Percentiles rank a stretch among this genome's conserved stretches.
Evolutionary conservation across 2,329 filamentous ascomycete species (phyloP).

Genomic region (Incumbomyces lentus): DNA sequence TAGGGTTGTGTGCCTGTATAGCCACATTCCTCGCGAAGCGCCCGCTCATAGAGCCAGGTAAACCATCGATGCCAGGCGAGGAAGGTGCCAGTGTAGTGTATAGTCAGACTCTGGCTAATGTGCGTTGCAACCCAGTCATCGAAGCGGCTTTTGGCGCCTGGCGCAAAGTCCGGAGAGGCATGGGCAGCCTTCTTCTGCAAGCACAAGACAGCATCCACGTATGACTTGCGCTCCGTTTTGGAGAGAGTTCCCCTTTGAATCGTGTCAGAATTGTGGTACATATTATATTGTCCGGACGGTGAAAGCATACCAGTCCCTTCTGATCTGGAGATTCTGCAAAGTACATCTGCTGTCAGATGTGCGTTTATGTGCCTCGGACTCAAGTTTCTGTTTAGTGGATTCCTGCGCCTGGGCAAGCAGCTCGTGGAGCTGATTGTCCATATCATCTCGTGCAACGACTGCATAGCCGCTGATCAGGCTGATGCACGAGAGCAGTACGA

Average conservation of each 20-base stretch:
- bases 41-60: conserved; percentile 25
- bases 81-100: conserved; percentile 30
- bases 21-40: conserved; percentile 28
- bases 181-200: conserved; percentile 31
- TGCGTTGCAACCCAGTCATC: conserved; percentile 44
- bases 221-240: conserved; percentile 17
- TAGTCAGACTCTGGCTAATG: conserved; percentile 36
- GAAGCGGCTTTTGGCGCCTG: conserved; percentile 38
- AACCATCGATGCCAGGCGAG: conserved; percentile 30
- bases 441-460: not conserved
- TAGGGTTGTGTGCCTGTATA: conserved; percentile 33
- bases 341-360: not conserved
- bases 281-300: not conserved
- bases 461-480: not conserved
- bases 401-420: not conserved
- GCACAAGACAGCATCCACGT: conserved; percentile 39
- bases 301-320: not conserved
- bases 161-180: conserved; percentile 26
- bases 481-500: not conserved
- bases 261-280: conserved; percentile 6
- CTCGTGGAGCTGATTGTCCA: not conserved
- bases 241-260: conserved; percentile 20
- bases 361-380: not conserved
- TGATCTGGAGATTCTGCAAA: not conserved
- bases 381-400: not conserved